These are phyloP conservation scores for Blastocladiella britannica DNA, from an alignment of 192 early-diverging fungal species.

Conservation along the genomic window DNA sequence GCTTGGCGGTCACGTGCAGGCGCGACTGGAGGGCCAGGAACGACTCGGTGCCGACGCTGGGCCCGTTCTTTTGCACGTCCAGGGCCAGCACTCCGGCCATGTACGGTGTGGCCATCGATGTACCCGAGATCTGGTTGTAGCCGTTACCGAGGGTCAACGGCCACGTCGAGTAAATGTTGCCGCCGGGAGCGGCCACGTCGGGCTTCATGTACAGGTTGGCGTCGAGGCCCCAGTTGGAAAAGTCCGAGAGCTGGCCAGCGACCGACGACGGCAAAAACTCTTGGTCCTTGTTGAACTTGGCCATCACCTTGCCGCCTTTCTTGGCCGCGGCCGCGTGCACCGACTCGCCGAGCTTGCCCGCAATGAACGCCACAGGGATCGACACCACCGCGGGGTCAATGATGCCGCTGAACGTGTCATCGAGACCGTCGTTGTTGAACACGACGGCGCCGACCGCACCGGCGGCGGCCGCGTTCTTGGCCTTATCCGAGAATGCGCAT, in stretches of 20 bases:
- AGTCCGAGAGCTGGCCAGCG: constrained; percentile 42
- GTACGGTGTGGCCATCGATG: constrained; percentile 43
- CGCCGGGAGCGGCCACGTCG: constrained; percentile 26
- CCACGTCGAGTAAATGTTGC: constrained; percentile 22
- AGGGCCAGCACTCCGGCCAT: constrained; percentile 24
- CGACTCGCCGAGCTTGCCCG: not conserved
- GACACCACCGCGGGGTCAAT: too few relatives aligned
- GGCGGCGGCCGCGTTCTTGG: constrained; percentile 22
- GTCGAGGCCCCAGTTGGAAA: constrained; percentile 53
- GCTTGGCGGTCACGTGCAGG: constrained; percentile 13
- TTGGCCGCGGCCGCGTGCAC: constrained; percentile 15
- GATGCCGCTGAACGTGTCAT: too few relatives aligned
- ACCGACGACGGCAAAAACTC: constrained; percentile 18
- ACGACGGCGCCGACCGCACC: constrained; percentile 44
- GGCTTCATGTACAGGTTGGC: constrained; percentile 42
- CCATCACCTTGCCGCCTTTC: constrained; percentile 9
- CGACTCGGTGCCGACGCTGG: not conserved
- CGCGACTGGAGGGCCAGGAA: constrained; percentile 2
- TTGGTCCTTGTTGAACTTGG: constrained; percentile 24
- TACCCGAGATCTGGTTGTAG: constrained; percentile 18
- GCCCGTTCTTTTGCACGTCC: constrained; percentile 11
- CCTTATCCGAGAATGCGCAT: constrained; percentile 46
- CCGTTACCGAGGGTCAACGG: not conserved
- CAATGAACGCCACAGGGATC: constrained; percentile 1
- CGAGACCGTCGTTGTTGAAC: constrained; percentile 28